Evolutionary conservation across 2,329 filamentous ascomycete genomes (phyloP), one percentile per base, ranked within the genome.

Genomic region (Alternaria sp.): DNA sequence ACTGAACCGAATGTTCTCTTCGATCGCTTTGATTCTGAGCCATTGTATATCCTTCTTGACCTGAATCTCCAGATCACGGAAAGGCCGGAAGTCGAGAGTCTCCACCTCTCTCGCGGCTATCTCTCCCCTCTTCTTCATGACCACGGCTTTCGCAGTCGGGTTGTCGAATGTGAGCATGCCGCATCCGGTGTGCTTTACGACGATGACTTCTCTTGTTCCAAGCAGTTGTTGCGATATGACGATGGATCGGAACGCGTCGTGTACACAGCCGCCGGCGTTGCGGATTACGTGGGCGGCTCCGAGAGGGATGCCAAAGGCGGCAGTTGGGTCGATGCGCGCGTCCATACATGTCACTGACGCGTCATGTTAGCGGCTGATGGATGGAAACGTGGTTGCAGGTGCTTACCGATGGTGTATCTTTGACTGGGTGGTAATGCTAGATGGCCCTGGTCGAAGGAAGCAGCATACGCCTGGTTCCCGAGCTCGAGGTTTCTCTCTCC

Each of bases 241-340:
- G 59, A 96, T 86, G 19, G 88, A 92, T 54, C 92, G 89, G 8
- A 94, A 83, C 0, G 89, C 90, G 60, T 95, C 92, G 40, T 83
- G 81, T 2, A 87, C 89, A 15, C 86, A 88, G 1, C 84, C 91
- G 11, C 81, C 81, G 6, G 82, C 83, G 68, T 93, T 94, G 62
- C 91, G 88, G 63, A 93, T 90, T 30, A 93, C 87, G 78, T 96
- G 92, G 0, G 92, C 92, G 67, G 93, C 91, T 44, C 92, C 92
- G 17, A 92, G 86, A 19, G 85, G 81, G 61, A 94, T 90, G 9
- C 89, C 90, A 57, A 93, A 90, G 8, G 90, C 90, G 12, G 86
- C 82, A 4, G 88, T 85, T 0, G 92, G 88, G 71, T 95, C 85
- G 77, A 84, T 83, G 12, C 92, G 88, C 6, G 92, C 90, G 74